Evolutionary conservation across 2,329 filamentous ascomycete species (phyloP).

Genomic region (Claviceps monticola): DNA sequence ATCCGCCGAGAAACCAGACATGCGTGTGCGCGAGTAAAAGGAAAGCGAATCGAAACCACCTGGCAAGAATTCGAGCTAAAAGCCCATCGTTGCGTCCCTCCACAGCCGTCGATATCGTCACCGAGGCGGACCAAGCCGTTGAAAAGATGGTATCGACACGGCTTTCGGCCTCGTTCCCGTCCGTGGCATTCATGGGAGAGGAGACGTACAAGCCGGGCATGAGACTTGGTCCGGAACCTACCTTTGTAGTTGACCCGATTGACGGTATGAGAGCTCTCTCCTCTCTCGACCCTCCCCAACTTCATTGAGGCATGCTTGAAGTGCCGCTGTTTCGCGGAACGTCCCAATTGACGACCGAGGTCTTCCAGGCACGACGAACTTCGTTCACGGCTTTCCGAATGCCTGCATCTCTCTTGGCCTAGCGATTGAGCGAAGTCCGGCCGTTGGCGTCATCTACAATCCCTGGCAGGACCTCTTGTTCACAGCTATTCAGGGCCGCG

Average conservation of each 20-base stretch:
- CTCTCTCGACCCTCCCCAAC: neutral
- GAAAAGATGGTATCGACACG: conserved; percentile 45
- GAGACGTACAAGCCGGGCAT: conserved; percentile 61
- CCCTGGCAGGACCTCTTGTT: conserved; percentile 59
- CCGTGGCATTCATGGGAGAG: conserved; percentile 55
- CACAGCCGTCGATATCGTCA: conserved; percentile 55
- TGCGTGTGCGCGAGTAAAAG: neutral
- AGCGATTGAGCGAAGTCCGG: conserved; percentile 44
- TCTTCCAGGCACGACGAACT: conserved; percentile 50
- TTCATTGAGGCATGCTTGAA: neutral
- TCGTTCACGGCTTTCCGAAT: conserved; percentile 61
- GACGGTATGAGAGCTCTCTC: conserved; percentile 36
- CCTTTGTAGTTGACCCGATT: conserved; percentile 72
- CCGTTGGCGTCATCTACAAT: conserved; percentile 68
- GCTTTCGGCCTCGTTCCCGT: conserved; percentile 38
- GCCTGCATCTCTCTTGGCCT: conserved; percentile 68
- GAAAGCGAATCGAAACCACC: neutral
- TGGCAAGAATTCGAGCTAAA: neutral
- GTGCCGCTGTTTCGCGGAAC: too few species aligned
- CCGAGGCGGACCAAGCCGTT: conserved; percentile 52
- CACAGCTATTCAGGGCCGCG: conserved; percentile 53
- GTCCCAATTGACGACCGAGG: too few species aligned
- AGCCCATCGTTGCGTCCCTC: too few species aligned
- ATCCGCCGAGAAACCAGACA: neutral
- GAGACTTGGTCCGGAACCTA: conserved; percentile 49